phyloP scores from a whole-genome alignment of 2,329 filamentous ascomycete genomes.

The Ophidiomyces ophidiicola region DNA sequence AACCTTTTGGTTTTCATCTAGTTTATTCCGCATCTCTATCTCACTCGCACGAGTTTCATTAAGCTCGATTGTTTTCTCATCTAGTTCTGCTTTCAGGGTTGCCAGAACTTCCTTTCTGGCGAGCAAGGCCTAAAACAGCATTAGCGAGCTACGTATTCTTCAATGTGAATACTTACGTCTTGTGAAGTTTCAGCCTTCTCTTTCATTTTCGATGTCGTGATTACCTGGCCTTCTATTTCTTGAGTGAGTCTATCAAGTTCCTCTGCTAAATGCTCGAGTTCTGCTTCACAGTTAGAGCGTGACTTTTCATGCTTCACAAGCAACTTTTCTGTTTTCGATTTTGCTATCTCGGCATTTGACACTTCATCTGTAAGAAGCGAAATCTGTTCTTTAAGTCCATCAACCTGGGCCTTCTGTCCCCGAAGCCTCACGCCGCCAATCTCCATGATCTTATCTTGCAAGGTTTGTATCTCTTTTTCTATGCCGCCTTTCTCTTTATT shows the following conservation, averaged over 20 bases:
- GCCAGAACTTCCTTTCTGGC: slow-evolving; percentile 70
- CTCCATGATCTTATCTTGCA: slow-evolving; percentile 98
- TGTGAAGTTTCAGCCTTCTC: slow-evolving; percentile 70
- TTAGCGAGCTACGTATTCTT: slow-evolving; percentile 1
- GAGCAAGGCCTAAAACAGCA: slow-evolving; percentile 45
- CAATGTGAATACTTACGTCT: slow-evolving; percentile 34
- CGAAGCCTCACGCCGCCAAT: slow-evolving; percentile 88
- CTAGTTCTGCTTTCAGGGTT: slow-evolving; percentile 68
- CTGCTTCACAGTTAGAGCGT: slow-evolving; percentile 62
- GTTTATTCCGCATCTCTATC: slow-evolving; percentile 96
- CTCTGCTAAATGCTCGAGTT: slow-evolving; percentile 56
- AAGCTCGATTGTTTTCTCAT: slow-evolving; percentile 71
- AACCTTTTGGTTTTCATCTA: slow-evolving; percentile 89
- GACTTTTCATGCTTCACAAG: slow-evolving; percentile 77
- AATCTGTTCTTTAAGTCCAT: slow-evolving; percentile 77
- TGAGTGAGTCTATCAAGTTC: slow-evolving; percentile 69
- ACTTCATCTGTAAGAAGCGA: slow-evolving; percentile 66
- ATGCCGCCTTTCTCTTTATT: slow-evolving; percentile 76
- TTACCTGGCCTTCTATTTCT: slow-evolving; percentile 65
- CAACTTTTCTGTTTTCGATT: slow-evolving; percentile 89
- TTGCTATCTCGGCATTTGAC: slow-evolving; percentile 74
- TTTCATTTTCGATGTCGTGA: slow-evolving; percentile 60
- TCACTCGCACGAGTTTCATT: slow-evolving; percentile 81
- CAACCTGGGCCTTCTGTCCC: slow-evolving; percentile 79
- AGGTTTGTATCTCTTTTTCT: slow-evolving; percentile 79